Evolutionary conservation across 495 filamentous ascomycete species (phyloP).

Genomic region (Penicillium odoratum): DNA sequence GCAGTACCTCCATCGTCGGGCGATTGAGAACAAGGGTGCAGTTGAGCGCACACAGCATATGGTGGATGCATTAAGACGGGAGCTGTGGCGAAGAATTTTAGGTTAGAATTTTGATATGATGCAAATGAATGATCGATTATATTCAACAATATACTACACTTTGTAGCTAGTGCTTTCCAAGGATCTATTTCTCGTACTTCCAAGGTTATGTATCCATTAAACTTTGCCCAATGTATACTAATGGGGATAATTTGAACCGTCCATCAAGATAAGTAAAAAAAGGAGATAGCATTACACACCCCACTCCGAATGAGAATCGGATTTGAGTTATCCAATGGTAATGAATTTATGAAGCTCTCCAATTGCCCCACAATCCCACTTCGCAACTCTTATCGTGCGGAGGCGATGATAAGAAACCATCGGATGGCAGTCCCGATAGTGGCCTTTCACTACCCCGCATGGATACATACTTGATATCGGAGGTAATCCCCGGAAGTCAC

Average conservation of each 20-base stretch:
- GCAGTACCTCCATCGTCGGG: constrained; percentile 37
- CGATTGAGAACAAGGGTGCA: constrained; percentile 39
- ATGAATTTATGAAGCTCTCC: not conserved
- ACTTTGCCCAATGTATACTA: too few species aligned
- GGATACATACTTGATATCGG: constrained; percentile 18
- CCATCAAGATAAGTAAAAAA: not conserved
- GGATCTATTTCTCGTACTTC: not conserved
- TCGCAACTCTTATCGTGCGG: not conserved
- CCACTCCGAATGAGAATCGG: not conserved
- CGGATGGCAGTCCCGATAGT: constrained; percentile 21
- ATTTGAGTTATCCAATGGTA: not conserved
- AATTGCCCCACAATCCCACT: not conserved
- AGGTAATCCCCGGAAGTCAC: constrained; percentile 8
- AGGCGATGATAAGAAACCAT: constrained; percentile 19
- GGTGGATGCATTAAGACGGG: constrained; percentile 24
- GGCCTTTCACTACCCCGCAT: constrained; percentile 15
- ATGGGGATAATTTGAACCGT: too few species aligned
- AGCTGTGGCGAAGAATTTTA: constrained; percentile 43
- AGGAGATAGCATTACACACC: too few species aligned
- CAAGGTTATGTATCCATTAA: too few species aligned
- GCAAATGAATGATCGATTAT: not conserved
- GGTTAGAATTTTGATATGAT: constrained; percentile 11
- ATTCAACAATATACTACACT: not conserved
- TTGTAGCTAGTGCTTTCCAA: not conserved
- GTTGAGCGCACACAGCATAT: constrained; percentile 34